These are phyloP conservation scores for Starmerella floris DNA, from an alignment of 805 yeast genomes.

Conservation along the genomic window DNA sequence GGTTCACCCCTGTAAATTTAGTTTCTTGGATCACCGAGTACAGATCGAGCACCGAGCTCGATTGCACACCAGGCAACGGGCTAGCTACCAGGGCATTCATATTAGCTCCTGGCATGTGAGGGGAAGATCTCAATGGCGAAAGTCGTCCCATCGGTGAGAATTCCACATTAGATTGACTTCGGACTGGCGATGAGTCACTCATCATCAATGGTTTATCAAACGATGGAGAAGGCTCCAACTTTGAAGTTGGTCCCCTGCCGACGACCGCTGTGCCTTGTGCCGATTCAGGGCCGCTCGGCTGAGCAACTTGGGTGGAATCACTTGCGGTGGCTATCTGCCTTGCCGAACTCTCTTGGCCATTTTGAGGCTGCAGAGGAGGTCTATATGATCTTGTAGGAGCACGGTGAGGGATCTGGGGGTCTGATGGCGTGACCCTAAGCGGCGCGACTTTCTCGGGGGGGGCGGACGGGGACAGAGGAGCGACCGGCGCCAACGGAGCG, in stretches of 20 bases:
- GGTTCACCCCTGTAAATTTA: conserved; percentile 56
- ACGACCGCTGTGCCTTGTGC: background rate
- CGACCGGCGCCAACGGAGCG: background rate
- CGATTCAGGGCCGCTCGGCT: background rate
- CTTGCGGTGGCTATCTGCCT: background rate
- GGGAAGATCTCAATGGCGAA: background rate
- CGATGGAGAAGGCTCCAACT: too few relatives aligned
- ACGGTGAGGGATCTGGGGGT: too few relatives aligned
- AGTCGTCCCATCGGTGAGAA: background rate
- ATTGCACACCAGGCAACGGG: background rate
- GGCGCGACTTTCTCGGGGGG: too few relatives aligned
- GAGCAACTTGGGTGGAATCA: background rate
- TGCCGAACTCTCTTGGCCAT: background rate
- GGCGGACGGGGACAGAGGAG: too few relatives aligned
- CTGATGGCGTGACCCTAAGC: too few relatives aligned
- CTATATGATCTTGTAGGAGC: background rate
- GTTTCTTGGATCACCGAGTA: conserved; percentile 60
- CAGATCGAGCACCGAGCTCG: conserved; percentile 30
- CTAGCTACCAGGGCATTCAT: background rate
- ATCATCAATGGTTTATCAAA: background rate
- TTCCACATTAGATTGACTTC: background rate
- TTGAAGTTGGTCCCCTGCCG: too few relatives aligned
- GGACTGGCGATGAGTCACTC: background rate
- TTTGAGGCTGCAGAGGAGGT: background rate
- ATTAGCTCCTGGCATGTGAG: background rate